Evolutionary conservation across 2,329 filamentous ascomycete species (phyloP), one percentile per base, ranked within the genome.

Genomic region (Lasiodiplodia citricola): DNA sequence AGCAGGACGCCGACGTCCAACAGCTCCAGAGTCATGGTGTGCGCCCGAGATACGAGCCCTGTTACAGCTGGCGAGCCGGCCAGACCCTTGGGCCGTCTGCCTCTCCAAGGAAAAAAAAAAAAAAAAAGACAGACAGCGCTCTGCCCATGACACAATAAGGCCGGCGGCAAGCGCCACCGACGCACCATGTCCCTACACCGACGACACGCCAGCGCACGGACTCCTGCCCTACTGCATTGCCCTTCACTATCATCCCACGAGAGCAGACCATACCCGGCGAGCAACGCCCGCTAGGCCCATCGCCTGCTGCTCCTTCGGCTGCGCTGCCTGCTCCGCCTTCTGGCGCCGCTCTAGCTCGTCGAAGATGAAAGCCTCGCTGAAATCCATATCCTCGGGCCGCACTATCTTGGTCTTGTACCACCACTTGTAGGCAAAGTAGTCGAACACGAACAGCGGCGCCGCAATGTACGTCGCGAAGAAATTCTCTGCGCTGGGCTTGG

Each of bases 401-500:
- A 68, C 56, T 16, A 68, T 56, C 57, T 63, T 63, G n/a, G 66
- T 68, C 57, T 55, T 55, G 50, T 68, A 63, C 66, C 56, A 55
- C 66, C 66, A 68, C 57, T 68, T 68, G 66, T 68, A 68, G 35
- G 37, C 56, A 63, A 68, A 68, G 66, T 68, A 68, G 58, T 64
- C 57, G 37, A 65, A 11, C 23, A 68, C 57, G 41, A 68, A 64
- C n/a, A 68, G 57, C 23, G 67, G 67, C 3, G 58, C 79, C 0
- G 80, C 83, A 18, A 85, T 75, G 68, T 83, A 86, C 66, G 78
- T 84, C 0, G 83, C 79, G 71, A 86, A 85, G 79, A 85, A 86
- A 55, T 72, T 76, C 70, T 79, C 73, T 0, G 81, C 83, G 10
- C 72, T 76, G 2, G 77, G 71, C 2, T 69, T 63, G 0, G 72